Percentiles rank a stretch among this genome's conserved stretches.
These are phyloP conservation scores for Hygrocybe coccinea DNA, from an alignment of 768 basidiomycete genomes.

Conservation along the genomic window DNA sequence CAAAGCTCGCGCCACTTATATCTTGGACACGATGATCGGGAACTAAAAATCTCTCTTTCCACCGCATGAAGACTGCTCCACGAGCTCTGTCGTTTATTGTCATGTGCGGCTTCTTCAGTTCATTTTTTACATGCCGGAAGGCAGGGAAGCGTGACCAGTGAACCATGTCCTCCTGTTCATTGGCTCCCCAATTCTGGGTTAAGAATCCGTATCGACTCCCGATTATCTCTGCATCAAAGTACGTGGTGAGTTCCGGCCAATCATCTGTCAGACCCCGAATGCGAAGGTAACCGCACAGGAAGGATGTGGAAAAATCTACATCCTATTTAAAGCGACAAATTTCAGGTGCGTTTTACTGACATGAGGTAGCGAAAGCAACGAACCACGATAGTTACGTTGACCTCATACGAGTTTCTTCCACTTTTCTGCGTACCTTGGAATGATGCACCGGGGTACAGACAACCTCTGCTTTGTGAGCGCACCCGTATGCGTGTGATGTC, in stretches of 20 bases:
- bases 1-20: slow-evolving; percentile 93
- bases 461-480: slow-evolving; percentile 66
- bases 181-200: slow-evolving; percentile 87
- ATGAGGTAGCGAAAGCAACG: slow-evolving; percentile 34
- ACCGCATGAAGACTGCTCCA: slow-evolving; percentile 88
- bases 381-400: slow-evolving; percentile 87
- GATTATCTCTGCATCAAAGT: slow-evolving; percentile 95
- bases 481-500: slow-evolving; percentile 78
- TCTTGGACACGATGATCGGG: slow-evolving; percentile 91
- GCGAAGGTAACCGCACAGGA: slow-evolving; percentile 85
- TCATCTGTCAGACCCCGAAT: slow-evolving; percentile 91
- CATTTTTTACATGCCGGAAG: slow-evolving; percentile 74
- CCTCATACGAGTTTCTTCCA: slow-evolving; percentile 91
- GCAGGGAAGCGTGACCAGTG: slow-evolving; percentile 95
- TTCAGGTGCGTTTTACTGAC: slow-evolving; percentile 8
- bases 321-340: slow-evolving; percentile 45
- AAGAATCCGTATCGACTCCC: slow-evolving; percentile 86
- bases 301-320: slow-evolving; percentile 82
- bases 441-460: slow-evolving; percentile 80
- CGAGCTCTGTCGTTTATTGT: slow-evolving; percentile 75
- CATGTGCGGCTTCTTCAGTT: slow-evolving; percentile 71
- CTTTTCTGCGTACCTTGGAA: slow-evolving; percentile 93
- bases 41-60: slow-evolving; percentile 96
- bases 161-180: slow-evolving; percentile 84
- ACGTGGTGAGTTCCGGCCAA: slow-evolving; percentile 93